Evolutionary conservation across 169 alveolate genomes (phyloP).

Genomic region (Besnoitia besnoiti): DNA sequence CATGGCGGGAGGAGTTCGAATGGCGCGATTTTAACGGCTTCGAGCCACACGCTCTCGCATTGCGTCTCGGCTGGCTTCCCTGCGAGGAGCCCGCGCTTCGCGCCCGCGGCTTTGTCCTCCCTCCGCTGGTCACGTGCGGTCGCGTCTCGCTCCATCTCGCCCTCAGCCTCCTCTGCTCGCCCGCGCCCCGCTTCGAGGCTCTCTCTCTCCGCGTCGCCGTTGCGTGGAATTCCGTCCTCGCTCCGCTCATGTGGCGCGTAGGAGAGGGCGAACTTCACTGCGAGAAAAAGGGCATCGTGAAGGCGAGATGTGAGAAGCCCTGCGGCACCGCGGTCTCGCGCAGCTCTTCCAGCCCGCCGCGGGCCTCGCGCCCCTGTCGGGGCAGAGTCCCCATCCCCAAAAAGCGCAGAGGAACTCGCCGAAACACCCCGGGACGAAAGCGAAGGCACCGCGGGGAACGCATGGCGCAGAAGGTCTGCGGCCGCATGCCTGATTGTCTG

Average conservation of each 20-base stretch:
- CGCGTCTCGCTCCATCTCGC: background rate
- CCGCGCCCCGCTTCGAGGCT: background rate
- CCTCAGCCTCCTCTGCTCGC: background rate
- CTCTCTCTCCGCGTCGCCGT: too few species aligned
- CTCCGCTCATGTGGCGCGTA: too few species aligned
- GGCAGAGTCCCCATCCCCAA: too few species aligned
- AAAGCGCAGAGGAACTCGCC: too few species aligned
- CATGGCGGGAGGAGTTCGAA: background rate
- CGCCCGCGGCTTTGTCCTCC: background rate
- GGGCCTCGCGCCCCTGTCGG: too few species aligned
- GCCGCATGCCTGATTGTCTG: background rate
- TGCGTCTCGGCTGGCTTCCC: background rate
- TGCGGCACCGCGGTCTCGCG: background rate
- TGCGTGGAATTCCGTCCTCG: too few species aligned
- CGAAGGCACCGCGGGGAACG: background rate
- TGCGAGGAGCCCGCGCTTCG: background rate
- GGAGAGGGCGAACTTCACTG: background rate
- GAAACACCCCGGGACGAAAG: background rate
- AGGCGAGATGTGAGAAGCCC: background rate
- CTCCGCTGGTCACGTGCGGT: background rate
- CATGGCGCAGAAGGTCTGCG: background rate
- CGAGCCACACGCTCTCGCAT: background rate
- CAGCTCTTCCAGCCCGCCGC: background rate
- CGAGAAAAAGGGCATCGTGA: background rate
- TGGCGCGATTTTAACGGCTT: background rate